Base-by-base conservation (phyloP, 2,329 filamentous ascomycete species). In the Trichothecium sympodiale region DNA sequence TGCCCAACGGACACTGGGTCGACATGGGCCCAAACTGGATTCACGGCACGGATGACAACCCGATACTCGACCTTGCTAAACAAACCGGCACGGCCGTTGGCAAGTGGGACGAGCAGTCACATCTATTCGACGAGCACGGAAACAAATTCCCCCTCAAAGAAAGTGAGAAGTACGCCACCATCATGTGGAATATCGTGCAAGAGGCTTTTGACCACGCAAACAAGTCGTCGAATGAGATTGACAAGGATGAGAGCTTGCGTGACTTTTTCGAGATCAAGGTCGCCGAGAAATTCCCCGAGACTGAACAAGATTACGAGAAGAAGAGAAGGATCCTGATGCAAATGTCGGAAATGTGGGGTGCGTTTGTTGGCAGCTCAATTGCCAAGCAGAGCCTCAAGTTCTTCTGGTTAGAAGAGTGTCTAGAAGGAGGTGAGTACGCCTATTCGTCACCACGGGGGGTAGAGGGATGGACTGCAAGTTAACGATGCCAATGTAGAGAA, bases 1-100 rank as follows among this genome's bases (percentile, higher is more conserved):
- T 77, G 4, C 55, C 59, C 10, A 69, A 67, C 28, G 66, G 66
- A 0, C 57, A 61, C 20, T 44, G 64, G 7, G 64, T 74, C n/a
- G 73, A 77, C 43, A 54, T 71, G 23, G 82, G 82, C 1, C 78
- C 81, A n/a, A 87, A 86, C 47, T 87, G 81, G 81, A 83, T 87
- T 35, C 81, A 87, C 41, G 81, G 82, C 25, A 83, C 78, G 5
- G 62, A 72, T 1, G 65, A 77, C 42, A 87, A 86, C 48, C 78
- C 81, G 0, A 81, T 85, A 13, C 54, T 80, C 28, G 73, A 80
- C 30, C 60, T 86, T 14, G 80, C 78, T 10, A 70, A 67, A 43
- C 60, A 71, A 42, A 83, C 78, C 0, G 58, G 64, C 2, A 83
- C 71, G 0, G 47, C 53, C 0, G 52, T 63, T 2, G 60, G 62